Evolutionary conservation across 192 early-diverging fungal genomes (phyloP).

Genomic region (Coemansia sp.): DNA sequence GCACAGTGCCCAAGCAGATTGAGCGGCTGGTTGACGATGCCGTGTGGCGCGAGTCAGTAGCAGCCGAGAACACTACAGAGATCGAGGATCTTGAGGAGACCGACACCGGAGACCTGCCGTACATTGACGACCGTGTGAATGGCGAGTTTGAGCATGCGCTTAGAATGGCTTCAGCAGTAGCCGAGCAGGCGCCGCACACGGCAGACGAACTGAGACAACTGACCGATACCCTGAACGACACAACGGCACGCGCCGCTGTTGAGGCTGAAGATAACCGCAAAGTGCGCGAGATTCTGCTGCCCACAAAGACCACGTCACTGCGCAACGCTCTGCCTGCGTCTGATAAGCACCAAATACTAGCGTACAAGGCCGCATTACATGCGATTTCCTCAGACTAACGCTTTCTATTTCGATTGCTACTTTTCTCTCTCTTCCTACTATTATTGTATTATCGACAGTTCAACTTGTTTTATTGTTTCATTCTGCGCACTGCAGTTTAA

Average conservation of each 20-base stretch:
- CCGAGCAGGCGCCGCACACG: constrained; percentile 2
- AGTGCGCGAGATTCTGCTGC: constrained; percentile 18
- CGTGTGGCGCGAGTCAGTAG: constrained; percentile 38
- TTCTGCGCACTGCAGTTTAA: constrained; percentile 13
- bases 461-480: neutral
- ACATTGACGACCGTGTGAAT: constrained; percentile 36
- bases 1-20: constrained; percentile 44
- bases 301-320: neutral
- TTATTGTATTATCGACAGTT: neutral
- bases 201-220: constrained; percentile 15
- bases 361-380: constrained; percentile 42
- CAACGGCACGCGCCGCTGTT: neutral
- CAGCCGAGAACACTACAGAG: constrained; percentile 32
- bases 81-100: constrained; percentile 13
- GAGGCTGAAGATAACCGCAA: constrained; percentile 10
- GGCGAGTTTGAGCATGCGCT: constrained; percentile 32
- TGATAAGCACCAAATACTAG: constrained; percentile 20
- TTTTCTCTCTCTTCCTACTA: neutral
- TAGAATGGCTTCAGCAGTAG: constrained; percentile 13
- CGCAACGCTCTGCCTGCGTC: neutral
- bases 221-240: constrained; percentile 16
- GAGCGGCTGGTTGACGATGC: constrained; percentile 33
- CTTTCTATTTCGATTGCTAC: neutral
- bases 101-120: constrained; percentile 11
- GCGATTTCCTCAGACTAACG: constrained; percentile 21